phyloP scores from a whole-genome alignment of 2,329 filamentous ascomycete genomes.

The Cladophialophora psammophila region DNA sequence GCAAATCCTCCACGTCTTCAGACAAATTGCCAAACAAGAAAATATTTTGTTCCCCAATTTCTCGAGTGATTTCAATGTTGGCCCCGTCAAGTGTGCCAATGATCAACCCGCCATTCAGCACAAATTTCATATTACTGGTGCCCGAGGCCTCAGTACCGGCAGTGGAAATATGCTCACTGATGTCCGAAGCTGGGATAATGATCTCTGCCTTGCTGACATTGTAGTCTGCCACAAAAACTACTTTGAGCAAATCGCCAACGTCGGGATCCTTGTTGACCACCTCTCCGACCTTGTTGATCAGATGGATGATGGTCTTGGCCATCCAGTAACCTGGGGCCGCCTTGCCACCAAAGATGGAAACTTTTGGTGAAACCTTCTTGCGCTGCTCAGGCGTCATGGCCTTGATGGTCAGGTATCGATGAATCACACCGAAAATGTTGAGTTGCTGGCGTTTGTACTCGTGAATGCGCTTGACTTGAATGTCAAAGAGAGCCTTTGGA shows the following conservation, averaged over 20 bases:
- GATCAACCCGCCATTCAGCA: slow-evolving; percentile 93
- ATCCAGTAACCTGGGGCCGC: slow-evolving; percentile 99
- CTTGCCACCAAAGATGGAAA: slow-evolving; percentile 97
- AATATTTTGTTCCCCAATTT: slow-evolving; percentile 95
- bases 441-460: slow-evolving; percentile 99
- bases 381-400: slow-evolving; percentile 80
- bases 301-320: slow-evolving; percentile 98
- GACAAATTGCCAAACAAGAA: slow-evolving; percentile 97
- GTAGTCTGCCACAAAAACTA: slow-evolving; percentile 97
- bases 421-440: slow-evolving; percentile 98
- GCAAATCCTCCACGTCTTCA: slow-evolving; percentile 95
- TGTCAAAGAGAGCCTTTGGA: slow-evolving; percentile 87
- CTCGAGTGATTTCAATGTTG: slow-evolving; percentile 97
- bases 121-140: slow-evolving; percentile 99
- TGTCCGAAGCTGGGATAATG: slow-evolving; percentile 90
- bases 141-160: slow-evolving; percentile 89
- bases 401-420: slow-evolving; percentile 91
- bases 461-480: slow-evolving; percentile 98
- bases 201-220: slow-evolving; percentile 99
- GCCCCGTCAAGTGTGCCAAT: slow-evolving; percentile 98
- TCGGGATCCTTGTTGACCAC: slow-evolving; percentile 94
- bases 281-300: slow-evolving; percentile 88
- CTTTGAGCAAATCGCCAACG: slow-evolving; percentile 92
- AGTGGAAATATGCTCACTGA: slow-evolving; percentile 98
- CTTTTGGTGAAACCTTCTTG: slow-evolving; percentile 85